Conservation (phyloP, 805 yeast species). For the Candida michaelii region DNA sequence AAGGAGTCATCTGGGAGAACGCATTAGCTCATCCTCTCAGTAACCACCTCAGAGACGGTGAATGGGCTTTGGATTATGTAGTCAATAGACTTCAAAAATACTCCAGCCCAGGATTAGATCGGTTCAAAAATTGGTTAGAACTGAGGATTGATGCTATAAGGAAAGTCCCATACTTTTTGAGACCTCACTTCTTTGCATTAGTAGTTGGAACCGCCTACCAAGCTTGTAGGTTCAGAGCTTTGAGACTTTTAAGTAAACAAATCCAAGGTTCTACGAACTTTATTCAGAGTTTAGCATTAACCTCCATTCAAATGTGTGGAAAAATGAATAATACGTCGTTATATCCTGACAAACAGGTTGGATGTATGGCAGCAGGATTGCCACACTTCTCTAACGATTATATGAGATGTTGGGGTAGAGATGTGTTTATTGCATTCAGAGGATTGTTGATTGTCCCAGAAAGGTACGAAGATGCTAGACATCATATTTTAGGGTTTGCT, state of each 20-base stretch:
- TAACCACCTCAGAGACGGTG: conserved; percentile 75
- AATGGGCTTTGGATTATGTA: conserved; percentile 86
- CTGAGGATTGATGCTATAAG: conserved; percentile 63
- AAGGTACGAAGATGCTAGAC: conserved; percentile 73
- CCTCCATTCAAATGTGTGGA: conserved; percentile 87
- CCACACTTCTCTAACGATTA: conserved; percentile 90
- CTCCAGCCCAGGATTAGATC: conserved; percentile 46
- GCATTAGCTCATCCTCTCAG: conserved; percentile 84
- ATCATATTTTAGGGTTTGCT: conserved; percentile 84
- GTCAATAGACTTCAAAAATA: conserved; percentile 62
- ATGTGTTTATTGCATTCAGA: conserved; percentile 82
- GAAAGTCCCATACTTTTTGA: conserved; percentile 70
- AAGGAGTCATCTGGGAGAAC: conserved; percentile 61
- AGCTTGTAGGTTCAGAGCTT: conserved; percentile 69
- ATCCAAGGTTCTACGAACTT: conserved; percentile 67
- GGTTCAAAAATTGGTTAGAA: conserved; percentile 69
- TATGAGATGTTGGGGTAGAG: conserved; percentile 99
- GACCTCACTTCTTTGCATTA: conserved; percentile 85
- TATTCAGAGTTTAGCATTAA: conserved; percentile 74
- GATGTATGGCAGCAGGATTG: conserved; percentile 91
- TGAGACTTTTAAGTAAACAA: conserved; percentile 52
- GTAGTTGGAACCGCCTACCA: conserved; percentile 82
- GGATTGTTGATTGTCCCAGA: conserved; percentile 81
- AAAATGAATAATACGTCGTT: conserved; percentile 71
- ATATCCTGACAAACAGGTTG: conserved; percentile 57